Conservation (phyloP, 208 protist genomes). For the Leptomonas seymouri region DNA sequence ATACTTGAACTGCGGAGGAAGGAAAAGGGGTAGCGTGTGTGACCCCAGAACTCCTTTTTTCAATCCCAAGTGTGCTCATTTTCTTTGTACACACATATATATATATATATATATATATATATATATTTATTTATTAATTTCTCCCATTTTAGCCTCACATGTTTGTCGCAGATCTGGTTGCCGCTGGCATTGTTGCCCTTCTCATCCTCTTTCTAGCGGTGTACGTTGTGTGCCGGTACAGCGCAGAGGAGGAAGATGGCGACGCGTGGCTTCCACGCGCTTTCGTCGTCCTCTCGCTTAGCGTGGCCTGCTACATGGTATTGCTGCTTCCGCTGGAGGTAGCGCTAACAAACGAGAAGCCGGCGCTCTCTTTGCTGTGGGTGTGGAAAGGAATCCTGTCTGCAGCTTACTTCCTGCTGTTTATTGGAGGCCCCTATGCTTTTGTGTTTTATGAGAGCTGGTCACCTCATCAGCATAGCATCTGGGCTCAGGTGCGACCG, state of each 20-base stretch:
- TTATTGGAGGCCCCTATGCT: slow-evolving; percentile 85
- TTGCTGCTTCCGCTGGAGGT: slow-evolving; percentile 94
- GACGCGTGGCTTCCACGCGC: slow-evolving; percentile 57
- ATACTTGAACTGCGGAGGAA: too few relatives aligned
- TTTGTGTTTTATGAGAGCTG: slow-evolving; percentile 91
- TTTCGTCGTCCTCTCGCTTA: slow-evolving; percentile 49
- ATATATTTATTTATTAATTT: too few relatives aligned
- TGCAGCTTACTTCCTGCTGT: slow-evolving; percentile 29
- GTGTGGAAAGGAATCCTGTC: slow-evolving; percentile 35
- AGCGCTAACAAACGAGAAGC: slow-evolving; percentile 50
- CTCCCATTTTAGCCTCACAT: slow-evolving; percentile 12
- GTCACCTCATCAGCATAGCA: slow-evolving; percentile 37
- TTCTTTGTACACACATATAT: too few relatives aligned
- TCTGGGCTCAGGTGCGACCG: slow-evolving; percentile 31
- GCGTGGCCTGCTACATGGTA: slow-evolving; percentile 64
- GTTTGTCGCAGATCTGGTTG: slow-evolving; percentile 47
- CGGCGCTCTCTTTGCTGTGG: slow-evolving; percentile 18
- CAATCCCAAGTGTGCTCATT: too few relatives aligned
- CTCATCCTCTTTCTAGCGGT: slow-evolving; percentile 54
- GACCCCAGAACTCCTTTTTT: too few relatives aligned
- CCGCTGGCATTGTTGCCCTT: slow-evolving; percentile 53
- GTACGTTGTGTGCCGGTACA: slow-evolving; percentile 57
- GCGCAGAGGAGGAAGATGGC: slow-evolving; percentile 63
- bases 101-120: too few relatives aligned
- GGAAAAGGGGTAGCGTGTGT: too few relatives aligned